phyloP scores from a whole-genome alignment of 805 yeast genomes.

The Candida stauntonica region DNA sequence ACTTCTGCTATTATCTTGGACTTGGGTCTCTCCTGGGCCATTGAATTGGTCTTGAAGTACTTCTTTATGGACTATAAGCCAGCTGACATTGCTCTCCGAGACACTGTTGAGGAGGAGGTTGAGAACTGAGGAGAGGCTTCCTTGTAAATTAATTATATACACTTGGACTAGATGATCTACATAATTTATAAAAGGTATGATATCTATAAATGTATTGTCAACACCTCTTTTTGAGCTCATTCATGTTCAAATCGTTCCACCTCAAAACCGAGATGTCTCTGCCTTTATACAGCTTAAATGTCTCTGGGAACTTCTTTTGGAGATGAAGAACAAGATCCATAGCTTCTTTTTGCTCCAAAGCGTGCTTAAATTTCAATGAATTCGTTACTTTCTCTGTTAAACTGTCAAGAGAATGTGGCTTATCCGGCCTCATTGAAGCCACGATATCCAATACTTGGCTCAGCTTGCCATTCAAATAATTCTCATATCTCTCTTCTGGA shows the following conservation, averaged over 20 bases:
- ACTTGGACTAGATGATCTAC: not conserved
- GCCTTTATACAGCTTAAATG: slow-evolving; percentile 17
- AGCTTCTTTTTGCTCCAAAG: slow-evolving; percentile 21
- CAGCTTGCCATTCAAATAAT: slow-evolving; percentile 28
- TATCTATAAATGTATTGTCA: not conserved
- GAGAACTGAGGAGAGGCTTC: too few relatives aligned
- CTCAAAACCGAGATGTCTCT: slow-evolving; percentile 15
- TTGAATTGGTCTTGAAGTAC: slow-evolving; percentile 76
- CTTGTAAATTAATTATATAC: not conserved
- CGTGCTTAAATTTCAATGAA: slow-evolving; percentile 17
- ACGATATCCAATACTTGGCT: slow-evolving; percentile 30
- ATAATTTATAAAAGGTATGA: not conserved
- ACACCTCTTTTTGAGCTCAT: slow-evolving; percentile 11
- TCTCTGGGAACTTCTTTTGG: slow-evolving; percentile 17
- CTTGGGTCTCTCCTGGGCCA: slow-evolving; percentile 67
- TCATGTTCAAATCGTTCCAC: slow-evolving; percentile 25
- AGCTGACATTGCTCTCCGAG: slow-evolving; percentile 73
- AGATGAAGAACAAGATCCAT: slow-evolving; percentile 17
- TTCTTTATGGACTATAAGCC: slow-evolving; percentile 89
- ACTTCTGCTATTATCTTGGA: slow-evolving; percentile 72
- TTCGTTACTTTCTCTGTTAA: slow-evolving; percentile 17
- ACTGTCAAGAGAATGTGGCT: slow-evolving; percentile 19
- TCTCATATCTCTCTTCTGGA: slow-evolving; percentile 25
- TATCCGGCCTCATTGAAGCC: slow-evolving; percentile 21
- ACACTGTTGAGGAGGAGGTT: slow-evolving; percentile 7